Evolutionary conservation across 257 asterid genomes (phyloP).

Genomic region (Solanum rostratum): DNA sequence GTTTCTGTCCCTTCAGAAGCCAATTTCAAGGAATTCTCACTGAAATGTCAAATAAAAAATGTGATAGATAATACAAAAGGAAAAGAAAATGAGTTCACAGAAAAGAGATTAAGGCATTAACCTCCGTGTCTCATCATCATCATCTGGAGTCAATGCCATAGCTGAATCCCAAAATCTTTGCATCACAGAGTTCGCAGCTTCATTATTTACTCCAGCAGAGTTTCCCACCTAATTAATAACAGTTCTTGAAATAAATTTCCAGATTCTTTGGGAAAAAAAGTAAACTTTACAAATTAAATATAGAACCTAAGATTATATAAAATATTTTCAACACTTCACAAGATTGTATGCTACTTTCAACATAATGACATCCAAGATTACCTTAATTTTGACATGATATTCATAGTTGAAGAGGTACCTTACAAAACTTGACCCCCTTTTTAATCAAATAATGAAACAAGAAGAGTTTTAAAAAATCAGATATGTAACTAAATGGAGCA

Average conservation of each 20-base stretch:
- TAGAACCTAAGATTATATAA: background rate
- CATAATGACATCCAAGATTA: background rate
- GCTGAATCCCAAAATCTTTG: constrained; percentile 98
- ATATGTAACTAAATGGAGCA: background rate
- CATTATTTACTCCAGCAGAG: constrained; percentile 52
- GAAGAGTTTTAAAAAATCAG: background rate
- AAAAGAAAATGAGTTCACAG: background rate
- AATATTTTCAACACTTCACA: background rate
- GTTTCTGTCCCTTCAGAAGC: constrained; percentile 79
- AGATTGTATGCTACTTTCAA: background rate
- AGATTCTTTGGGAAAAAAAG: background rate
- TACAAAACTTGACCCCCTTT: background rate
- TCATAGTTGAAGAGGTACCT: background rate
- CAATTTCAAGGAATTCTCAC: constrained; percentile 69
- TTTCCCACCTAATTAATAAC: constrained; percentile 57
- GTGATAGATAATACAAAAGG: constrained; percentile 8
- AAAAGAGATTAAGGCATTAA: background rate
- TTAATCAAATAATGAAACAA: background rate
- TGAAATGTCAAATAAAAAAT: constrained; percentile 20
- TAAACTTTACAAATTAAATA: background rate
- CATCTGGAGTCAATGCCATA: constrained; percentile 67
- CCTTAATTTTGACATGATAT: background rate
- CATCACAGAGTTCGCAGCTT: constrained; percentile 68
- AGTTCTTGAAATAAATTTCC: background rate
- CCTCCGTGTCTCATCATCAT: constrained; percentile 83